A percentile compares a stretch with the other conserved stretches of the same genome.
These are phyloP conservation scores for Parathielavia appendiculata DNA, from an alignment of 495 filamentous ascomycete species.

Conservation along the genomic window DNA sequence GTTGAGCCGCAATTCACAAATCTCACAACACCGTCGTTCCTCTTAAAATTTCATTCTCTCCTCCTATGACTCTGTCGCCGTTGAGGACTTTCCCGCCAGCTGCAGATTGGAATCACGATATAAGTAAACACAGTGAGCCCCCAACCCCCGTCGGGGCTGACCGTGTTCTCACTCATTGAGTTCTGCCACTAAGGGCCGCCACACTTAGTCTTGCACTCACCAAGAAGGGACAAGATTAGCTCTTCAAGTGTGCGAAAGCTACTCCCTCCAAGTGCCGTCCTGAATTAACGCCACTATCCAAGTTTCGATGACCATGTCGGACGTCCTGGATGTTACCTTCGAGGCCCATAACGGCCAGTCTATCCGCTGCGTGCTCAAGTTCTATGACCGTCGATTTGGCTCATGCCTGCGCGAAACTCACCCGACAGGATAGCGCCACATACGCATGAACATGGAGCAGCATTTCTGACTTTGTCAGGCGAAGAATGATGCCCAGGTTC, in stretches of 20 bases:
- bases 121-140: slow-evolving; percentile 4
- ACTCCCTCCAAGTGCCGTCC: slow-evolving; percentile 8
- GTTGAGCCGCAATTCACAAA: too few species aligned
- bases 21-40: too few species aligned
- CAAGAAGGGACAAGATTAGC: slow-evolving; percentile 7
- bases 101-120: slow-evolving; percentile 4
- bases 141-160: background rate
- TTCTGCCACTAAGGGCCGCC: slow-evolving; percentile 12
- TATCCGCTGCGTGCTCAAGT: slow-evolving; percentile 10
- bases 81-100: slow-evolving; percentile 5
- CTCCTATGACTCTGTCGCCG: slow-evolving; percentile 4
- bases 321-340: slow-evolving; percentile 14
- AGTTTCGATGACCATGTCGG: slow-evolving; percentile 14
- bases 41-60: slow-evolving; percentile 9
- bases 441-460: slow-evolving; percentile 9
- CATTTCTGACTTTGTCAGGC: slow-evolving; percentile 8
- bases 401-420: background rate
- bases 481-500: slow-evolving; percentile 13
- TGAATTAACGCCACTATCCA: slow-evolving; percentile 9
- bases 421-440: background rate
- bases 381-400: slow-evolving; percentile 18
- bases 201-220: slow-evolving; percentile 5
- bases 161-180: slow-evolving; percentile 2
- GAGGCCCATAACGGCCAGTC: slow-evolving; percentile 1
- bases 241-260: slow-evolving; percentile 12